Evolutionary conservation across 257 asterid genomes (phyloP).

Genomic region (Voacanga thouarsii): DNA sequence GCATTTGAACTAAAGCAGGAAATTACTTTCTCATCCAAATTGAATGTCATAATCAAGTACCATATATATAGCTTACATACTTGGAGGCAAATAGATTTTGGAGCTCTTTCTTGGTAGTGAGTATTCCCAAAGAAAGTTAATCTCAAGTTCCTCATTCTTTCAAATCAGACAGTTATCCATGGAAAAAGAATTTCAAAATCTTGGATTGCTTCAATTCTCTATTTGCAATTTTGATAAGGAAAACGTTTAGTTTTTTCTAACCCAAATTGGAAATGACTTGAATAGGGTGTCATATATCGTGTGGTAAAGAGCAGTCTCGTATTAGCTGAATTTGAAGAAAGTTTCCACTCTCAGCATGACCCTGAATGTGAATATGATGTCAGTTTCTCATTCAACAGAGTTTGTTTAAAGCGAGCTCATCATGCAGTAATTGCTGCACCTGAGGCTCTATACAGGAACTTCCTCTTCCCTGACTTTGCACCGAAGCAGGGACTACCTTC

Average conservation of each 20-base stretch:
- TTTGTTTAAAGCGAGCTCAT: conserved; percentile 29
- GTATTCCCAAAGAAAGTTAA: not conserved
- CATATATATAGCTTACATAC: too few relatives aligned
- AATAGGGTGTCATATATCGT: conserved; percentile 19
- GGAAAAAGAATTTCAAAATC: not conserved
- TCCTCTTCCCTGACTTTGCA: conserved; percentile 18
- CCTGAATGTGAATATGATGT: conserved; percentile 18
- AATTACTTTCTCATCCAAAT: not conserved
- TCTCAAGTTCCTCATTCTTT: not conserved
- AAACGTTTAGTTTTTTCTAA: not conserved
- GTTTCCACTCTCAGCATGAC: conserved; percentile 11
- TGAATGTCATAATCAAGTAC: too few relatives aligned
- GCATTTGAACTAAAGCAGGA: not conserved
- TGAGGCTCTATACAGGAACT: conserved; percentile 3
- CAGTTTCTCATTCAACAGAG: conserved; percentile 27
- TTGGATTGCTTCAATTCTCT: not conserved
- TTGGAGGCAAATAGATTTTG: too few relatives aligned
- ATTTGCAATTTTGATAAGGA: not conserved
- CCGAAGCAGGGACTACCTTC: conserved; percentile 1
- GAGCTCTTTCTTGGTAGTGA: not conserved
- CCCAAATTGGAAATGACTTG: not conserved
- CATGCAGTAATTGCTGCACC: conserved; percentile 19
- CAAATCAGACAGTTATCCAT: too few relatives aligned
- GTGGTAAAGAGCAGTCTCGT: conserved; percentile 17
- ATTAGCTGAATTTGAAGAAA: conserved; percentile 19